phyloP scores from a whole-genome alignment of 805 yeast genomes.

The Myxozyma neotropica region DNA sequence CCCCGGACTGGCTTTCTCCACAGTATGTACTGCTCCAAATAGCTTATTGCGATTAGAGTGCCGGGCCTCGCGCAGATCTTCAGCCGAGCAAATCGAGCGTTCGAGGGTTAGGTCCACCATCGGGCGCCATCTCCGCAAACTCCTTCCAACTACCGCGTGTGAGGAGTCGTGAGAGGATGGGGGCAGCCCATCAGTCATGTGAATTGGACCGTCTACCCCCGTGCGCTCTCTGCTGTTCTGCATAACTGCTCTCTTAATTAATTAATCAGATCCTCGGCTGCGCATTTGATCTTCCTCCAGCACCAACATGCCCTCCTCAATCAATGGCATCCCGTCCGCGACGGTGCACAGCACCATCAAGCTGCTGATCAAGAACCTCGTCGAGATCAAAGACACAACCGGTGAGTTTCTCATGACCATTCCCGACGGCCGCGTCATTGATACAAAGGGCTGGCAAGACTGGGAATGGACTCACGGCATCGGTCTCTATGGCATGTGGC shows the following conservation, averaged over 20 bases:
- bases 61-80: too few species aligned
- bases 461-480: constrained; percentile 50
- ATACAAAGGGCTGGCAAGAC: constrained; percentile 48
- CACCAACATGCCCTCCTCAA: constrained; percentile 6
- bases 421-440: constrained; percentile 43
- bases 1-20: too few species aligned
- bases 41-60: too few species aligned
- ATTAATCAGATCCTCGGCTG: too few species aligned
- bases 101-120: too few species aligned
- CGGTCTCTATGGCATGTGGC: constrained; percentile 47
- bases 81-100: too few species aligned
- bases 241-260: too few species aligned
- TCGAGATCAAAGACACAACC: constrained; percentile 42
- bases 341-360: constrained; percentile 68
- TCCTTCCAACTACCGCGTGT: too few species aligned
- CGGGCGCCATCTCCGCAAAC: too few species aligned
- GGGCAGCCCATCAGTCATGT: not conserved
- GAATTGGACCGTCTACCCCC: too few species aligned
- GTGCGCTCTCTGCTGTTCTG: too few species aligned
- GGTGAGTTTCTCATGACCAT: constrained; percentile 42
- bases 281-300: not conserved
- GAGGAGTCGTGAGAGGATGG: not conserved
- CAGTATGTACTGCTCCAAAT: too few species aligned
- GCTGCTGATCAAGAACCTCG: constrained; percentile 56
- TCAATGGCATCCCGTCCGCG: constrained; percentile 49